A percentile compares a stretch with the other conserved stretches of the same genome.
Evolutionary conservation across 2,329 filamentous ascomycete species (phyloP).

Genomic region (Torrubiellomyces zombiae): DNA sequence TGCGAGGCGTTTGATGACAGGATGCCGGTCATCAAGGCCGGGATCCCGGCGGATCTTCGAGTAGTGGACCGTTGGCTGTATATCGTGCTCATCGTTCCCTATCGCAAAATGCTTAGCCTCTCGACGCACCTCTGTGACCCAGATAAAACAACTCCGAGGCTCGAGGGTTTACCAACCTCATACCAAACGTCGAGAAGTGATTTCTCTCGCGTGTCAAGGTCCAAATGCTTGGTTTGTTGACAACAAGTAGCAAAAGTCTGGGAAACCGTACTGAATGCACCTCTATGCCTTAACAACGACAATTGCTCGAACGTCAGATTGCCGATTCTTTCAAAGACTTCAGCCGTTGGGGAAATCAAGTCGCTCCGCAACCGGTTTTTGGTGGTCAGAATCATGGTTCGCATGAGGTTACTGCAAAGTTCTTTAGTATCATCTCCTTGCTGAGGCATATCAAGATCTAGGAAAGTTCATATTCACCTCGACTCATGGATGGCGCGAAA

Average conservation of each 20-base stretch:
- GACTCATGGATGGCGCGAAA: constrained; percentile 93
- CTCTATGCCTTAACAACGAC: constrained; percentile 68
- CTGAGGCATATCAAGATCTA: too few species aligned
- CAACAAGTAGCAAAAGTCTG: constrained; percentile 77
- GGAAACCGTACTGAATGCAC: constrained; percentile 85
- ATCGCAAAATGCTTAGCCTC: background rate
- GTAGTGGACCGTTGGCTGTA: constrained; percentile 66
- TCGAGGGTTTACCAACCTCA: constrained; percentile 24
- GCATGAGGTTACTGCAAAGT: constrained; percentile 48
- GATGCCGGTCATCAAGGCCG: constrained; percentile 70
- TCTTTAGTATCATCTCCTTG: background rate
- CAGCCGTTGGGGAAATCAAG: constrained; percentile 28
- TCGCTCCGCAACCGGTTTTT: constrained; percentile 27
- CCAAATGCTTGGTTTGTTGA: constrained; percentile 37
- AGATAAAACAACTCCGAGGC: constrained; percentile 1
- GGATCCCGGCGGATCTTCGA: constrained; percentile 79
- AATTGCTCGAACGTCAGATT: constrained; percentile 68
- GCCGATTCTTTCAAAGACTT: constrained; percentile 50
- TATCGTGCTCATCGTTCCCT: constrained; percentile 54
- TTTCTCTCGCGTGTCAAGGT: constrained; percentile 15
- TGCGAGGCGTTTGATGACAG: constrained; percentile 45
- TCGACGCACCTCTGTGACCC: constrained; percentile 1
- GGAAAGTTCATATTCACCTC: constrained; percentile 42
- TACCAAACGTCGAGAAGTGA: constrained; percentile 54
- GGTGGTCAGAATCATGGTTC: constrained; percentile 39